Evolutionary conservation across 2,329 filamentous ascomycete genomes (phyloP), one percentile per base, ranked within the genome.

Genomic region (Keithomyces neogunnii): DNA sequence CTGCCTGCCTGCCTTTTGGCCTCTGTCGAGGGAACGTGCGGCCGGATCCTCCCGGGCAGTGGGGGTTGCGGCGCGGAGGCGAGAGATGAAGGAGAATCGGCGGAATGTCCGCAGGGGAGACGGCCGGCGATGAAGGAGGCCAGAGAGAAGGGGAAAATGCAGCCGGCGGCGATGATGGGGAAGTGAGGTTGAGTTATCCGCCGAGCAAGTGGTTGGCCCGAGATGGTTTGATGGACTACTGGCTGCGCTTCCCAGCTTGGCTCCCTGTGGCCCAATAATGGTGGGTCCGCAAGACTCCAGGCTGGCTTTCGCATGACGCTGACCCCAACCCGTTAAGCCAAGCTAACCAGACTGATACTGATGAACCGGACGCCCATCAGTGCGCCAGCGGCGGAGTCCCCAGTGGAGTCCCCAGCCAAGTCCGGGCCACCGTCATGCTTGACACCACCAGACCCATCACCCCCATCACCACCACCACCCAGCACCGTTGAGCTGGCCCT

Each of bases 21-120:
- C 19, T 19, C 19, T 31, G 28, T 29, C 28, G 30, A 46, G 36
- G 19, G 38, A 49, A 49, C 38, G 38, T 36, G 29, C 33, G 33
- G 44, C 38, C 35, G 49, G 30, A 40, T n/a, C 28, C 9, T 35
- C 26, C 49, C 36, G 49, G 44, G 32, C 49, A 30, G 49, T 48
- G 45, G 49, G 49, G 48, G 26, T 30, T 35, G 26, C 40, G 48
- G 32, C 32, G 31, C 31, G 19, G 48, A 40, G 36, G 30, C 3
- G 10, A 35, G 19, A 5, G 8, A 35, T 33, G 44, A 35, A 28
- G 44, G 26, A 33, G 11, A n/a, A 35, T 46, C 19, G 44, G 31
- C 44, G 44, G 31, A 7, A 2, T 19, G 30, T 32, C 44, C 26
- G 11, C 32, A 33, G 31, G 30, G 7, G 43, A 13, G 29, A 49